Base-by-base conservation (phyloP, 2,329 filamentous ascomycete genomes). In the Microcyclosporella mali region DNA sequence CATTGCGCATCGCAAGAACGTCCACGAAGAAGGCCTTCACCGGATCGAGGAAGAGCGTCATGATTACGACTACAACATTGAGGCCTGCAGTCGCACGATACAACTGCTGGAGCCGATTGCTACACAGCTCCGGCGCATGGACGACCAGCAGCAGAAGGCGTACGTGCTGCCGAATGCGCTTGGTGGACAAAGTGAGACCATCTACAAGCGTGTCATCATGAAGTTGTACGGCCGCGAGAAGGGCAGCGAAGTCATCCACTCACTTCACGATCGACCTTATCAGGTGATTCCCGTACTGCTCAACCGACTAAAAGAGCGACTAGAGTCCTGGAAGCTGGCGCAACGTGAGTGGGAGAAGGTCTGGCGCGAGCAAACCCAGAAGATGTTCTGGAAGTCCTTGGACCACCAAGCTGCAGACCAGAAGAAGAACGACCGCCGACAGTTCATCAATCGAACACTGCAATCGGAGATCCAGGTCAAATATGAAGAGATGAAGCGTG, bases 281-380 rank as follows among this genome's bases (percentile, higher is more conserved):
- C 82, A 82, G 30, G 89, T 97, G 2, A 81, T 98, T 2, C 92
- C 92, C 0, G 81, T 97, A 29, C 78, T 98, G 19, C 72, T 98
- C 47, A 84, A 86, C 39, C 80, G 92, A 10, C 75, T 98, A 56
- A 97, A 97, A 69, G 87, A 94, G 58, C 95, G 97, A 64, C 83
- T 94, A 33, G 92, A 98, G 65, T 89, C 97, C 59, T 98, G 92
- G 92, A 88, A 94, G 52, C 89, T 94, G 55, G 90, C 88, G 4
- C 89, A 86, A 73, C 87, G 92, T 25, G 94, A 98, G 63, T 98
- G 92, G 92, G 89, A 97, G 66, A 95, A 95, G 67, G 88, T 98
- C 6, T 98, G 92, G 92, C 88, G 92, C 51, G 83, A 88, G 37
- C 92, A 97, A 69, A 97, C 90, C 17, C 85, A 94, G 61, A 83